These are phyloP conservation scores for Suzukiozyma palmioleophila DNA, from an alignment of 1,139 yeast genomes.

Conservation along the genomic window DNA sequence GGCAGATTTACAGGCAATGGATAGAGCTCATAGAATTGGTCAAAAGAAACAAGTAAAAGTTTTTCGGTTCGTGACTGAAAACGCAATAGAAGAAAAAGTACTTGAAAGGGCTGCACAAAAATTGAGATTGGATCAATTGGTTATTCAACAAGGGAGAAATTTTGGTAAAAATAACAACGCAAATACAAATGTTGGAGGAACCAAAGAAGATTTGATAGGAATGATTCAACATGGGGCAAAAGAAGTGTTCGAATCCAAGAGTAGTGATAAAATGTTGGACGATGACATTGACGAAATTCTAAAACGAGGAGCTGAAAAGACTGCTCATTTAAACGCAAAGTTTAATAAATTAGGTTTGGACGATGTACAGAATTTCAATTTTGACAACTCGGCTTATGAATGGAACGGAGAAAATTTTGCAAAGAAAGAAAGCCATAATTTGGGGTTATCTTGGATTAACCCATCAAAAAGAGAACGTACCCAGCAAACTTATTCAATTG, in stretches of 20 bases:
- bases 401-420: constrained; percentile 97
- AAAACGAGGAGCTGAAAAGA: constrained; percentile 74
- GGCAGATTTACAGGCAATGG: constrained; percentile 98
- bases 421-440: constrained; percentile 46
- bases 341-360: constrained; percentile 85
- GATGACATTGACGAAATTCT: constrained; percentile 80
- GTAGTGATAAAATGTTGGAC: constrained; percentile 41
- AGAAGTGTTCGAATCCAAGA: constrained; percentile 62
- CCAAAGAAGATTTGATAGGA: constrained; percentile 80
- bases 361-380: constrained; percentile 83
- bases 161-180: constrained; percentile 28
- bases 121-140: constrained; percentile 85
- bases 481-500: constrained; percentile 83
- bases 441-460: constrained; percentile 69
- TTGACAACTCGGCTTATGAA: constrained; percentile 87
- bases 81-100: constrained; percentile 95
- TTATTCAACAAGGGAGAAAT: constrained; percentile 88
- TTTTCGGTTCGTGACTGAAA: constrained; percentile 87
- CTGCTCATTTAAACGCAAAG: constrained; percentile 69
- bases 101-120: constrained; percentile 95
- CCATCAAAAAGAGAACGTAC: constrained; percentile 89
- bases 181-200: constrained; percentile 27
- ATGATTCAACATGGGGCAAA: constrained; percentile 99
- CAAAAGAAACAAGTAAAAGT: constrained; percentile 95
- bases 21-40: constrained; percentile 96